These are phyloP conservation scores for Yarrowia sp. DNA, from an alignment of 805 yeast species.

Conservation along the genomic window DNA sequence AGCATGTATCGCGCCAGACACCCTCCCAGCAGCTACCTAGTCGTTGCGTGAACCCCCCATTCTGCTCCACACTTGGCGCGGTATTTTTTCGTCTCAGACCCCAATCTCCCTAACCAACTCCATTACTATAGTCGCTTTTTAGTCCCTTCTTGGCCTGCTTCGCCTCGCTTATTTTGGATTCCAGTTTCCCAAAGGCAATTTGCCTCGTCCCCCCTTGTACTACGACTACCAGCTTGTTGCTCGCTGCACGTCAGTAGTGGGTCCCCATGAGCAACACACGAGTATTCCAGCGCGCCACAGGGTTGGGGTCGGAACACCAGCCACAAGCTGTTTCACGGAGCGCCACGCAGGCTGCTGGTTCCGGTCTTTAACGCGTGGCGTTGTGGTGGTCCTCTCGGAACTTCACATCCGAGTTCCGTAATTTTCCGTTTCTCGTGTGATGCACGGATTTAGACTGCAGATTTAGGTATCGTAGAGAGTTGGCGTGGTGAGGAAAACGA, in stretches of 20 bases:
- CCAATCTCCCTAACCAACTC: too few relatives aligned
- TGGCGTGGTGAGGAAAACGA: not conserved
- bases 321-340: not conserved
- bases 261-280: not conserved
- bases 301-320: not conserved
- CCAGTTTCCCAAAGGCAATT: not conserved
- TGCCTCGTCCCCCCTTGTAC: not conserved
- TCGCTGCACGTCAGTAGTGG: not conserved
- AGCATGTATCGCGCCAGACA: too few relatives aligned
- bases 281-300: not conserved
- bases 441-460: conserved; percentile 22
- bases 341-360: not conserved
- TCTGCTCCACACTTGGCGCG: too few relatives aligned
- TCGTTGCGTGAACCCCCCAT: too few relatives aligned
- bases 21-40: too few relatives aligned
- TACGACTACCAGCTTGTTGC: not conserved
- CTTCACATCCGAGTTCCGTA: conserved; percentile 5
- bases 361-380: conserved; percentile 16
- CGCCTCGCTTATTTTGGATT: conserved; percentile 18
- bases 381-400: not conserved
- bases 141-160: not conserved
- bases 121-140: not conserved
- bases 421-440: conserved; percentile 9
- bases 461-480: not conserved
- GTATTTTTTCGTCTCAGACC: not conserved